A percentile compares a stretch with the other conserved stretches of the same genome.
Evolutionary conservation across 306 rosid species (phyloP).

Genomic region (Cucumis hystrix): DNA sequence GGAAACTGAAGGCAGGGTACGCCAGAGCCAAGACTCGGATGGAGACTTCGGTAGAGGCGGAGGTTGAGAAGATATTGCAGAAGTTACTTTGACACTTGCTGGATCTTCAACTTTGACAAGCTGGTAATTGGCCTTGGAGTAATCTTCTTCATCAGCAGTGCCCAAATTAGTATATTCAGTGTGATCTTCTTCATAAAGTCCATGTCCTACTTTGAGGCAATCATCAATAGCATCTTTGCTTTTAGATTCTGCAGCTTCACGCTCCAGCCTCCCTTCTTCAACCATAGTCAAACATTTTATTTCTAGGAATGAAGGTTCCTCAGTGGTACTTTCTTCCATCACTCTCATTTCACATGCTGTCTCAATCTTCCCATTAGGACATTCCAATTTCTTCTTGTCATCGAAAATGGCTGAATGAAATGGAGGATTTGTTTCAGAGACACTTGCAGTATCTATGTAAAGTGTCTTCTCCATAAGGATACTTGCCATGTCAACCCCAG

Average conservation of each 20-base stretch:
- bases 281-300: slow-evolving; percentile 21
- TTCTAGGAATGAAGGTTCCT: slow-evolving; percentile 26
- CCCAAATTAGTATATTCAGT: not conserved
- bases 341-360: slow-evolving; percentile 15
- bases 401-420: slow-evolving; percentile 19
- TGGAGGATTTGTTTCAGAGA: slow-evolving; percentile 17
- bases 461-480: slow-evolving; percentile 57
- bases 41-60: slow-evolving; percentile 93
- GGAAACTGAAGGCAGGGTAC: slow-evolving; percentile 50
- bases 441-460: slow-evolving; percentile 55
- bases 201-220: slow-evolving; percentile 2
- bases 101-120: slow-evolving; percentile 17
- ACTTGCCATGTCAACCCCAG: slow-evolving; percentile 21
- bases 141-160: slow-evolving; percentile 16
- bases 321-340: slow-evolving; percentile 14
- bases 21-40: slow-evolving; percentile 94
- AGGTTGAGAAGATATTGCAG: slow-evolving; percentile 31
- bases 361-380: slow-evolving; percentile 13
- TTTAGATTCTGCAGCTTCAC: slow-evolving; percentile 3
- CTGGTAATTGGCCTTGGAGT: slow-evolving; percentile 13
- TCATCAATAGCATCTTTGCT: slow-evolving; percentile 20
- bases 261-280: slow-evolving; percentile 15
- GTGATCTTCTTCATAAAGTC: not conserved
- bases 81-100: slow-evolving; percentile 14
- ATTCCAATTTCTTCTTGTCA: slow-evolving; percentile 16